These are phyloP conservation scores for Mariannaea elegans DNA, from an alignment of 2,329 filamentous ascomycete species.

Conservation along the genomic window DNA sequence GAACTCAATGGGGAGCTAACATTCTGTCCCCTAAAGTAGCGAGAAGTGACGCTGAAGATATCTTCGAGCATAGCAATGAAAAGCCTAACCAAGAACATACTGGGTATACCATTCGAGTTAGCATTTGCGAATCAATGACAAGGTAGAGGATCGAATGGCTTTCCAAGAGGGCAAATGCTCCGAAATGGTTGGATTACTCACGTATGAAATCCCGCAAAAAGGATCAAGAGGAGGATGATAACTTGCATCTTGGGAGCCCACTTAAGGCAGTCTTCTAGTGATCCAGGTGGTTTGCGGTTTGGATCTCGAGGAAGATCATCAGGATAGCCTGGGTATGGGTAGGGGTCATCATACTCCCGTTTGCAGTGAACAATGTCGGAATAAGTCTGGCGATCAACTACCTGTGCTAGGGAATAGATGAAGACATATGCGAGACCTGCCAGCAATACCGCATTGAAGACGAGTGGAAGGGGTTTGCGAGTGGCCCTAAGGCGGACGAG, in stretches of 20 bases:
- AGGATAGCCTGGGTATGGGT: not conserved
- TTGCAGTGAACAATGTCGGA: not conserved
- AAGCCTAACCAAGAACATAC: not conserved
- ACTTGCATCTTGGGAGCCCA: constrained; percentile 9
- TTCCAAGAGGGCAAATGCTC: no score
- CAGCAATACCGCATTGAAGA: not conserved
- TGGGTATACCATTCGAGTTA: not conserved
- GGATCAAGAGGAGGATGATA: not conserved
- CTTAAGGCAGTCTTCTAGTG: not conserved
- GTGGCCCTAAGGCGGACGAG: not conserved
- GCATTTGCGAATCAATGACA: not conserved
- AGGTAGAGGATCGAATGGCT: no score
- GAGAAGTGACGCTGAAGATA: not conserved
- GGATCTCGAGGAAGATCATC: not conserved
- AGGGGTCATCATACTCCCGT: not conserved
- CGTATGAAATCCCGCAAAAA: not conserved
- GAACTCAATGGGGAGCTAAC: not conserved
- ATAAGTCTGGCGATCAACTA: not conserved
- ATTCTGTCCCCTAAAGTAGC: not conserved
- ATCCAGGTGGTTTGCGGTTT: not conserved
- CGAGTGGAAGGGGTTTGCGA: not conserved
- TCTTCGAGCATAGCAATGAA: not conserved
- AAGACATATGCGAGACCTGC: not conserved
- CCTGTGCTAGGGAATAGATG: not conserved
- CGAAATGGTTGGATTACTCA: not conserved